These are phyloP conservation scores for Eucalyptus regnans DNA, from an alignment of 345 rosid species.

Conservation along the genomic window DNA sequence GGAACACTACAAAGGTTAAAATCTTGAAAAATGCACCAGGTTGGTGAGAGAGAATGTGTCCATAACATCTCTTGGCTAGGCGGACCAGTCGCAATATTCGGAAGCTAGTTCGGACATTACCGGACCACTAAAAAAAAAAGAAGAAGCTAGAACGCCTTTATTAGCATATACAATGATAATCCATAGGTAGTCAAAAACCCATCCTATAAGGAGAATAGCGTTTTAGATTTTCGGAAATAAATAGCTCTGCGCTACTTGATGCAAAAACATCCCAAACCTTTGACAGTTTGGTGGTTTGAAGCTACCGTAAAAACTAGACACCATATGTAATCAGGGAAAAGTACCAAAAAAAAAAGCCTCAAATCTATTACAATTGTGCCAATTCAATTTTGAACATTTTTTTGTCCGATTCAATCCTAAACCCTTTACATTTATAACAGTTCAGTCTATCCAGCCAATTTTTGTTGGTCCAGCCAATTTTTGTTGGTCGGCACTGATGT, in stretches of 20 bases:
- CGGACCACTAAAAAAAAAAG: not conserved
- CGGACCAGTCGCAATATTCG: not conserved
- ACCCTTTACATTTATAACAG: accelerated
- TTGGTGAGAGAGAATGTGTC: not conserved
- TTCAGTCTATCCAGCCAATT: too few relatives aligned
- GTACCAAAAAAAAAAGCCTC: too few relatives aligned
- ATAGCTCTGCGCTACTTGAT: not conserved
- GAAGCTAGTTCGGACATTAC: not conserved
- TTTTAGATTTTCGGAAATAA: not conserved
- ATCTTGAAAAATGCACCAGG: not conserved
- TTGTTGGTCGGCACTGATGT: too few relatives aligned
- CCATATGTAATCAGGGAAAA: too few relatives aligned
- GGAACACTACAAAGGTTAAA: not conserved
- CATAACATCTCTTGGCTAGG: not conserved
- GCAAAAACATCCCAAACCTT: not conserved
- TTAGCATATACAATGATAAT: not conserved
- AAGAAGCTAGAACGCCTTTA: not conserved
- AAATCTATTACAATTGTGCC: accelerated
- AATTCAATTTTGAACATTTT: accelerated
- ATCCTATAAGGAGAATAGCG: not conserved
- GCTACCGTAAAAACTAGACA: too few relatives aligned
- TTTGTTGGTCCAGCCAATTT: too few relatives aligned
- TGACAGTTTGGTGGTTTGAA: not conserved
- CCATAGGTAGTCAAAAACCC: not conserved
- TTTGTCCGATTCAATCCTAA: accelerated